These are phyloP conservation scores for Psilocybe azurescens DNA, from an alignment of 768 basidiomycete species.

Conservation along the genomic window DNA sequence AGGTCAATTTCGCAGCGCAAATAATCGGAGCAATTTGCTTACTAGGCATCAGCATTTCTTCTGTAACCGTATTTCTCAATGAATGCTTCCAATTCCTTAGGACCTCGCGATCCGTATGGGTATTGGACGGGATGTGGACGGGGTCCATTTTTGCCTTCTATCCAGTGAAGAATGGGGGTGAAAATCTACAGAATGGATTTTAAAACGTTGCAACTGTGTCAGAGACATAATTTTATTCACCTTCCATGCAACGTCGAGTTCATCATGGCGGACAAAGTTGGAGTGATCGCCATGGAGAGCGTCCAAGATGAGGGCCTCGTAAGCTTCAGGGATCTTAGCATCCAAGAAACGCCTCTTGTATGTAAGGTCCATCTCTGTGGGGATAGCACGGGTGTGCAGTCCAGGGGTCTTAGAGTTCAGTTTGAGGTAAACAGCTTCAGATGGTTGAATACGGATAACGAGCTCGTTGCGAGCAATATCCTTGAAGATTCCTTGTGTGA, in stretches of 20 bases:
- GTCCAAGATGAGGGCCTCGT: constrained; percentile 94
- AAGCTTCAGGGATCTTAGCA: constrained; percentile 93
- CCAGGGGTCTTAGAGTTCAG: constrained; percentile 96
- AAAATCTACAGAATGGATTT: constrained; percentile 65
- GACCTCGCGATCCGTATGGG: constrained; percentile 96
- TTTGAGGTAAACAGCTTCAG: constrained; percentile 97
- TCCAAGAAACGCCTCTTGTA: constrained; percentile 96
- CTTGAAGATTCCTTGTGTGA: constrained; percentile 95
- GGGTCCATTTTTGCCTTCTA: constrained; percentile 76
- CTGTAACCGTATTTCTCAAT: constrained; percentile 79
- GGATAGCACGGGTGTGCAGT: constrained; percentile 86
- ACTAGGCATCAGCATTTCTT: constrained; percentile 75
- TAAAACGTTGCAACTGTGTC: background rate
- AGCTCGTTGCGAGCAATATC: constrained; percentile 97
- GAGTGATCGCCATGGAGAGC: constrained; percentile 98
- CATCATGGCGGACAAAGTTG: constrained; percentile 98
- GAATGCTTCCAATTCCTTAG: constrained; percentile 80
- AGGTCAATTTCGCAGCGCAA: constrained; percentile 5
- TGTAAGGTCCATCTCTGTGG: constrained; percentile 97
- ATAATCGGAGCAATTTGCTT: constrained; percentile 38
- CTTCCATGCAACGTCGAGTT: constrained; percentile 98
- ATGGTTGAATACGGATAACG: constrained; percentile 96
- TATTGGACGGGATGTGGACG: constrained; percentile 79
- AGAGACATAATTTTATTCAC: constrained; percentile 44
- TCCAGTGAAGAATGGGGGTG: constrained; percentile 95